Percentiles rank a stretch among this genome's conserved stretches.
phyloP scores from a whole-genome alignment of 805 yeast species.

The Maudiozyma turicensis region DNA sequence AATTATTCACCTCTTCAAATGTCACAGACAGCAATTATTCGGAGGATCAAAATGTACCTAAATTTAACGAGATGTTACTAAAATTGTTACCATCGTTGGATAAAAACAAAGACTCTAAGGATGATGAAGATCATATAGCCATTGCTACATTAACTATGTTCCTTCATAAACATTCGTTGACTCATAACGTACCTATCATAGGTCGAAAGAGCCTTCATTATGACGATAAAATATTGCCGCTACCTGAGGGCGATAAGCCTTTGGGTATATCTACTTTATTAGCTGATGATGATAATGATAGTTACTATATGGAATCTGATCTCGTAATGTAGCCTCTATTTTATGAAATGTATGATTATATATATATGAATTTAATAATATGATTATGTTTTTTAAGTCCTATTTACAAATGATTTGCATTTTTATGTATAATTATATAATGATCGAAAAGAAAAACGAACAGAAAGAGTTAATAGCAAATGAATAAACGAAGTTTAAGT shows the following conservation, averaged over 20 bases:
- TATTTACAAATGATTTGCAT: too few relatives aligned
- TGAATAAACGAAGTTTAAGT: not conserved
- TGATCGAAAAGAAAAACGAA: not conserved
- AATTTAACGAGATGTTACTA: slow-evolving; percentile 14
- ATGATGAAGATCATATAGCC: slow-evolving; percentile 16
- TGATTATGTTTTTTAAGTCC: not conserved
- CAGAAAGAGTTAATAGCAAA: not conserved
- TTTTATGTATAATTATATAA: too few relatives aligned
- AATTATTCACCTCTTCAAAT: not conserved
- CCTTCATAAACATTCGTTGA: slow-evolving; percentile 20
- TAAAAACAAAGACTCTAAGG: not conserved
- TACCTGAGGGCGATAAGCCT: slow-evolving; percentile 6
- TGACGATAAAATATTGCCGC: slow-evolving; percentile 18
- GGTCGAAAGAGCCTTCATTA: slow-evolving; percentile 20
- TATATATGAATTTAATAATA: not conserved
- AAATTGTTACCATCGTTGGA: slow-evolving; percentile 12
- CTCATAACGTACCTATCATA: slow-evolving; percentile 11
- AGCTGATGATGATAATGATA: not conserved
- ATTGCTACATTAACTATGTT: slow-evolving; percentile 18
- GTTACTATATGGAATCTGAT: not conserved
- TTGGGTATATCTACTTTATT: not conserved
- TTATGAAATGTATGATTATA: not conserved
- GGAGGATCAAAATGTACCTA: not conserved
- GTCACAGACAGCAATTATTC: not conserved
- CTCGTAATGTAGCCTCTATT: too few relatives aligned